Evolutionary conservation across 192 early-diverging fungal genomes (phyloP), one percentile per base, ranked within the genome.

Genomic region (Globomyces pollinis-pini): DNA sequence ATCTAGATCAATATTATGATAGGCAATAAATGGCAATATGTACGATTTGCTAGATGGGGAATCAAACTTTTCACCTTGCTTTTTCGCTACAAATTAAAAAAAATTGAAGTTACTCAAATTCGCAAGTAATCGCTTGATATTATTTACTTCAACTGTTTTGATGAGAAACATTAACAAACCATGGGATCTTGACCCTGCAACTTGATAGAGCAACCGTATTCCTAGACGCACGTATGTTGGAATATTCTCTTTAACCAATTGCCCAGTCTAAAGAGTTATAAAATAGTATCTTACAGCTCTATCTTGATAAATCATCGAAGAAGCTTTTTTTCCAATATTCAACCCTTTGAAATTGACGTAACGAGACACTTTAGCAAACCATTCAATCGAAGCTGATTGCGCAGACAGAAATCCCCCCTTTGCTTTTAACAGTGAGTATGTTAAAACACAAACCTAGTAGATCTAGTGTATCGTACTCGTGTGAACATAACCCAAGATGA

Each of bases 351-450:
- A 85, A n/a, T 78, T 77, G 3, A 86, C 72, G 61, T 78, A 79
- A 23, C 73, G 75, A 26, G 86, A 63, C n/a, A 83, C 67, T 41
- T 84, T 80, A 18, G 74, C 72, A 32, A 79, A 75, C 80, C 82
- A 88, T 64, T 84, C 88, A 57, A 84, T 65, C 44, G 84, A 80
- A 4, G 88, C 85, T 55, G 86, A 71, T 1, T 81, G 79, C 67
- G 89, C 84, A 2, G 88, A 87, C 6, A 89, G 65, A 70, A 89
- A 90, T 52, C 85, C 77, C 15, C 87, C 86, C 64, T 88, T 78
- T 20, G 89, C 66, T n/a, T n/a, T n/a, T n/a, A n/a, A n/a, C n/a
- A n/a, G n/a, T n/a, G n/a, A n/a, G n/a, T n/a, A n/a, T n/a, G n/a
- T n/a, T n/a, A n/a, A n/a, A n/a, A n/a, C n/a, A n/a, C n/a, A n/a